These are phyloP conservation scores for Mycena haematopus DNA, from an alignment of 768 basidiomycete genomes.

Conservation along the genomic window DNA sequence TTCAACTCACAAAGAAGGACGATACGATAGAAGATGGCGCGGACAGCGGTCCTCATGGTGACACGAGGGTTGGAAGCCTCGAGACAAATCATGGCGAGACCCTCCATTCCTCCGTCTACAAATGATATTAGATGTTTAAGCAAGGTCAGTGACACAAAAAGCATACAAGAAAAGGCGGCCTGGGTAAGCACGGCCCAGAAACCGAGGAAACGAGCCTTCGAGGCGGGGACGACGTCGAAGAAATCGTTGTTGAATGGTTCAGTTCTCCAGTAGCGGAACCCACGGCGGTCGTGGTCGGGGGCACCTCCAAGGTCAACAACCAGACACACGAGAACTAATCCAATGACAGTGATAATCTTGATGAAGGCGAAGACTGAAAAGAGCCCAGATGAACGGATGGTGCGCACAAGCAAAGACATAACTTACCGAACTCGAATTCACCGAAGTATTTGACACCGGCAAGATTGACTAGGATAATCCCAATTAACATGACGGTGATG, in stretches of 20 bases:
- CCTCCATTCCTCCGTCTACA: constrained; percentile 50
- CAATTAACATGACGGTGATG: constrained; percentile 39
- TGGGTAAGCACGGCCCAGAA: constrained; percentile 40
- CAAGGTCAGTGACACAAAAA: neutral
- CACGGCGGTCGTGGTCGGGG: constrained; percentile 45
- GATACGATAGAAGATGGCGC: constrained; percentile 46
- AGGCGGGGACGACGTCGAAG: constrained; percentile 27
- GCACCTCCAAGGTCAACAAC: constrained; percentile 57
- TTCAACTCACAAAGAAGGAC: constrained; percentile 32
- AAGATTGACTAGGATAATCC: constrained; percentile 38
- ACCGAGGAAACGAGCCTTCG: constrained; percentile 42
- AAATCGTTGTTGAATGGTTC: constrained; percentile 34
- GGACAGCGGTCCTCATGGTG: constrained; percentile 48
- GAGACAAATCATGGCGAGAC: constrained; percentile 41
- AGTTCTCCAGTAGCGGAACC: constrained; percentile 49
- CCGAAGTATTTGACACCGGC: constrained; percentile 34
- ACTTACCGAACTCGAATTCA: constrained; percentile 33
- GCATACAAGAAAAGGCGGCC: constrained; percentile 43
- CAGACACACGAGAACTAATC: constrained; percentile 52
- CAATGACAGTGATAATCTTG: constrained; percentile 52
- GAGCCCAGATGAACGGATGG: constrained; percentile 40
- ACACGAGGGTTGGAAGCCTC: constrained; percentile 52
- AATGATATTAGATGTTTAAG: constrained; percentile 7
- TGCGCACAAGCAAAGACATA: neutral
- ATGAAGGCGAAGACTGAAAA: constrained; percentile 52